These are phyloP conservation scores for Clathrospora elynae DNA, from an alignment of 2,329 filamentous ascomycete genomes.

Conservation along the genomic window DNA sequence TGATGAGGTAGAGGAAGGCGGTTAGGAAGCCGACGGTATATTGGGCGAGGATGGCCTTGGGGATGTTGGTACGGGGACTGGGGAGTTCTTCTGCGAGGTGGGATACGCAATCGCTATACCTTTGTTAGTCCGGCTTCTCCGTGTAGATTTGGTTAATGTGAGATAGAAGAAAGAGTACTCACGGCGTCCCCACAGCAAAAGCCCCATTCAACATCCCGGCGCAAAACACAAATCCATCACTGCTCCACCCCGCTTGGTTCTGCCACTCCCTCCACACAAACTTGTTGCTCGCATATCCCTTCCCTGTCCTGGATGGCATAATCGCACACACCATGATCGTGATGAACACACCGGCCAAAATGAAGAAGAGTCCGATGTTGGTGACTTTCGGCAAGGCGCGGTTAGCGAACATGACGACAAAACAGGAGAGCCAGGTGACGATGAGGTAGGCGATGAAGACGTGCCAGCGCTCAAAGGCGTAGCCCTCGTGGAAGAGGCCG, in stretches of 20 bases:
- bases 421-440: conserved; percentile 54
- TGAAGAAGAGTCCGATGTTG: conserved; percentile 60
- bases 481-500: conserved; percentile 55
- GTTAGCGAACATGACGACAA: conserved; percentile 60
- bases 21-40: conserved; percentile 46
- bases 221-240: conserved; percentile 67
- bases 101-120: conserved; percentile 62
- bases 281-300: conserved; percentile 47
- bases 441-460: conserved; percentile 58
- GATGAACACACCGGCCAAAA: conserved; percentile 60
- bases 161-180: conserved; percentile 12
- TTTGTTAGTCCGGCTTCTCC: too few species aligned
- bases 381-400: conserved; percentile 59
- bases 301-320: conserved; percentile 57
- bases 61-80: conserved; percentile 46
- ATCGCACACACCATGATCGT: conserved; percentile 62
- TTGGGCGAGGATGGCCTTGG: conserved; percentile 49
- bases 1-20: conserved; percentile 46
- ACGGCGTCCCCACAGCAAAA: conserved; percentile 67
- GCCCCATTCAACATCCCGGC: conserved; percentile 71
- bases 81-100: conserved; percentile 64
- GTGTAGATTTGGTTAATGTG: too few species aligned
- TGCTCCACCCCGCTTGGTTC: conserved; percentile 55
- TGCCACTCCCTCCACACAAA: conserved; percentile 56
- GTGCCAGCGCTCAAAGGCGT: conserved; percentile 56